phyloP scores from a whole-genome alignment of 495 filamentous ascomycete species.

The Podospora conica region DNA sequence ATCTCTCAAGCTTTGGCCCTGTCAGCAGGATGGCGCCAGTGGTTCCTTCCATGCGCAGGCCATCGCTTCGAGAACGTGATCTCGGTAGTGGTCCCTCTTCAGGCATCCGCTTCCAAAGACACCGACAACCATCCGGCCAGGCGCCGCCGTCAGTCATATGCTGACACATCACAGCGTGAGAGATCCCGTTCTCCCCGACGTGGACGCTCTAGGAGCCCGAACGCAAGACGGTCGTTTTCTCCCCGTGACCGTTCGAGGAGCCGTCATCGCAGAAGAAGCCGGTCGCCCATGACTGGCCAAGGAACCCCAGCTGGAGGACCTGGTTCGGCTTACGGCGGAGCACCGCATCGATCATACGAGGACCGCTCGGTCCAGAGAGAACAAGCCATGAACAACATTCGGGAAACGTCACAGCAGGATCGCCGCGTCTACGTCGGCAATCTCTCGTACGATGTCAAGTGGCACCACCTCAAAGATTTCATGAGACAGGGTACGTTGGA shows the following conservation, averaged over 20 bases:
- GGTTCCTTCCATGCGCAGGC: not conserved
- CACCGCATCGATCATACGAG: constrained; percentile 68
- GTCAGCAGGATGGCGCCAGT: not conserved
- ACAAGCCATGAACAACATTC: constrained; percentile 88
- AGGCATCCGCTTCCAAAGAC: not conserved
- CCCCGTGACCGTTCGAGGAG: constrained; percentile 89
- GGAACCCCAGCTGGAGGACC: constrained; percentile 60
- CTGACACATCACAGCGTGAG: constrained; percentile 69
- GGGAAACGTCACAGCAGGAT: constrained; percentile 94
- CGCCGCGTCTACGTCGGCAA: constrained; percentile 99
- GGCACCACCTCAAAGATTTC: constrained; percentile 99
- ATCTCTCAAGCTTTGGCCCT: not conserved
- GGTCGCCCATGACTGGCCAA: constrained; percentile 79
- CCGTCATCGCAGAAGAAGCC: constrained; percentile 59
- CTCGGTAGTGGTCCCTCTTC: not conserved
- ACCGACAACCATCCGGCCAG: not conserved
- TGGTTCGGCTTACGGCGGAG: constrained; percentile 52
- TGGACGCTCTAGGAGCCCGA: constrained; percentile 55
- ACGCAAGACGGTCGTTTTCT: constrained; percentile 78
- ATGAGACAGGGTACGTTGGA: constrained; percentile 87
- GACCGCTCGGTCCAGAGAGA: constrained; percentile 82
- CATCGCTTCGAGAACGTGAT: not conserved
- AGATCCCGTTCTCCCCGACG: constrained; percentile 89
- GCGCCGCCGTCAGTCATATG: not conserved
- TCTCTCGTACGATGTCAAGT: constrained; percentile 98